A percentile compares a stretch with the other conserved stretches of the same genome.
Evolutionary conservation across 2,329 filamentous ascomycete genomes (phyloP).

Genomic region (Rutstroemia sp.): DNA sequence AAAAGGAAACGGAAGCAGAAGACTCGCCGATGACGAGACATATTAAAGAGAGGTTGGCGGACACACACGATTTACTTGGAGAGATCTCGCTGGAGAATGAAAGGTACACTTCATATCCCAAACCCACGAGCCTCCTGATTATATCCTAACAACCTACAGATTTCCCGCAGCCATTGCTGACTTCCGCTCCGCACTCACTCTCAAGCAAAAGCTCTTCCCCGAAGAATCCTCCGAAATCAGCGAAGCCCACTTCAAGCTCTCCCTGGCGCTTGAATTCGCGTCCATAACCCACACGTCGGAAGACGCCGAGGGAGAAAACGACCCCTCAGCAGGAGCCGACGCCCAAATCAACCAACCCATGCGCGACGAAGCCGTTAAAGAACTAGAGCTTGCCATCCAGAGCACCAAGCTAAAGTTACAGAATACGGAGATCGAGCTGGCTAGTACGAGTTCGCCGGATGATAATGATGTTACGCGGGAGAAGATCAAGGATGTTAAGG

Average conservation of each 20-base stretch:
- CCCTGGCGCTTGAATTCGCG: constrained; percentile 87
- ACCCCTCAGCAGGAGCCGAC: constrained; percentile 32
- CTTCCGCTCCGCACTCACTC: constrained; percentile 65
- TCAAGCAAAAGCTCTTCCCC: constrained; percentile 73
- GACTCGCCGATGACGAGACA: constrained; percentile 45
- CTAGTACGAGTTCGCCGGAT: constrained; percentile 54
- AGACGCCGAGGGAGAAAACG: constrained; percentile 35
- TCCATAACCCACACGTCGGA: constrained; percentile 61
- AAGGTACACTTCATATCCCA: constrained; percentile 39
- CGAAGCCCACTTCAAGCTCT: constrained; percentile 94
- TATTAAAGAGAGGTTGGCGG: constrained; percentile 68
- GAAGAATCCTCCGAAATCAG: constrained; percentile 79
- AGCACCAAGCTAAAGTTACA: constrained; percentile 65
- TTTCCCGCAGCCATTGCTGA: constrained; percentile 85
- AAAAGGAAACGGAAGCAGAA: constrained; percentile 60
- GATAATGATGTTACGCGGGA: constrained; percentile 57
- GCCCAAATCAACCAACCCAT: constrained; percentile 57
- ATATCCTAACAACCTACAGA: constrained; percentile 31
- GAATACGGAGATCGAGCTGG: constrained; percentile 60
- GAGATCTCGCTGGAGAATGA: constrained; percentile 98
- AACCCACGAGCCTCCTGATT: neutral
- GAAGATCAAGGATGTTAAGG: constrained; percentile 65
- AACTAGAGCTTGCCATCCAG: constrained; percentile 68
- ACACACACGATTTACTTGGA: constrained; percentile 87
- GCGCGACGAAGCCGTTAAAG: constrained; percentile 60